A percentile compares a stretch with the other conserved stretches of the same genome.
These are phyloP conservation scores for Geotrichum phurueaensis DNA, from an alignment of 1,139 yeast species.

Conservation along the genomic window DNA sequence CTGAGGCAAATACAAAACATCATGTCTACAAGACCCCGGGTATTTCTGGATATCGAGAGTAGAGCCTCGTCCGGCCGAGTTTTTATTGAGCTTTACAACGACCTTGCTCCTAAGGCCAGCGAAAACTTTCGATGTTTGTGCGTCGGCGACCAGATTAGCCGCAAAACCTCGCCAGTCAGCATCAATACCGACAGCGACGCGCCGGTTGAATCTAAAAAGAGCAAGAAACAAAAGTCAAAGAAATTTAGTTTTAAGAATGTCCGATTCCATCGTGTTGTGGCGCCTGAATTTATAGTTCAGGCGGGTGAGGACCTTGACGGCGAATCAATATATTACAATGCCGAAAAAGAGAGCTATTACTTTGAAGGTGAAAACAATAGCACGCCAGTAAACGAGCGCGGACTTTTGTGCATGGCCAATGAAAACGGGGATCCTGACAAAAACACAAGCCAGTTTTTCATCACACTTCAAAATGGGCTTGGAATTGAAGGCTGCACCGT, in stretches of 20 bases:
- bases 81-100: conserved; percentile 50
- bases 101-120: conserved; percentile 54
- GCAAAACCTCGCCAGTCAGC: not conserved
- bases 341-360: conserved; percentile 24
- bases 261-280: conserved; percentile 61
- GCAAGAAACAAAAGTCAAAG: conserved; percentile 4
- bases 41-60: conserved; percentile 55
- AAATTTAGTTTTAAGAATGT: conserved; percentile 39
- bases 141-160: conserved; percentile 21
- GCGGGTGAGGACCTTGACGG: conserved; percentile 55
- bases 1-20: not conserved
- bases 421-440: conserved; percentile 43
- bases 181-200: not conserved
- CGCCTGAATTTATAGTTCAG: conserved; percentile 68
- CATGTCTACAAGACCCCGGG: conserved; percentile 28
- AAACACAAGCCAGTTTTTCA: conserved; percentile 64
- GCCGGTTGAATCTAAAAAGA: not conserved
- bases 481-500: conserved; percentile 44
- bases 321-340: conserved; percentile 22
- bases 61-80: conserved; percentile 53
- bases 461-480: conserved; percentile 1
- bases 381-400: conserved; percentile 28
- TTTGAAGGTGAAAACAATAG: conserved; percentile 60
- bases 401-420: conserved; percentile 56
- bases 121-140: conserved; percentile 36